Conservation (phyloP, 768 basidiomycete species). For the Termitomyces titanicus region DNA sequence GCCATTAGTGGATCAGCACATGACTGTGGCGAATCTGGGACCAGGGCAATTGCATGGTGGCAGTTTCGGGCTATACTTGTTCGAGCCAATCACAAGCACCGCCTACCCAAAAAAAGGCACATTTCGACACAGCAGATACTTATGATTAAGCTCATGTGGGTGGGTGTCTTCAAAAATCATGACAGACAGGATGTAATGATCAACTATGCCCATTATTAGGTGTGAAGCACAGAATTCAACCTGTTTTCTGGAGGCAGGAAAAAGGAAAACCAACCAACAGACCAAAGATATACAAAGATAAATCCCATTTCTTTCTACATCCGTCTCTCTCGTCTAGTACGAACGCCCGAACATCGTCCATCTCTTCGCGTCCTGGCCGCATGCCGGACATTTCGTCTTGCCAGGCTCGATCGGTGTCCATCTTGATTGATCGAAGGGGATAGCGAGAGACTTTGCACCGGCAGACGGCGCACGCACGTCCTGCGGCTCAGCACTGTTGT, state of each 20-base stretch:
- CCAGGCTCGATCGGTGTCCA: slow-evolving; percentile 80
- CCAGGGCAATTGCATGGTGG: slow-evolving; percentile 10
- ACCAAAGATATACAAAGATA: slow-evolving; percentile 10
- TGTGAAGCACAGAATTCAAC: not conserved
- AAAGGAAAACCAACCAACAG: slow-evolving; percentile 5
- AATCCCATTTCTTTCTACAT: slow-evolving; percentile 6
- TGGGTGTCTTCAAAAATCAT: not conserved
- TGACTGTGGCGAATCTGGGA: slow-evolving; percentile 12
- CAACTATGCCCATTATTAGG: slow-evolving; percentile 10
- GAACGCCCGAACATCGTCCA: slow-evolving; percentile 97
- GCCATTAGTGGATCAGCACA: slow-evolving; percentile 18
- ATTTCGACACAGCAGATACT: not conserved
- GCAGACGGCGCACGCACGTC: slow-evolving; percentile 97
- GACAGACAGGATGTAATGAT: slow-evolving; percentile 9
- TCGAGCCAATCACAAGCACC: slow-evolving; percentile 7
- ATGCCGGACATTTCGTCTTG: slow-evolving; percentile 87
- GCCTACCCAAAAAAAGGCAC: slow-evolving; percentile 2
- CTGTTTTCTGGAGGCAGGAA: not conserved
- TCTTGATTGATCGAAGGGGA: slow-evolving; percentile 89
- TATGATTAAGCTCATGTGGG: not conserved
- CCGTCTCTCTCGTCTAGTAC: slow-evolving; percentile 43
- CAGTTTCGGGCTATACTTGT: slow-evolving; percentile 8
- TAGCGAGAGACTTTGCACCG: slow-evolving; percentile 94
- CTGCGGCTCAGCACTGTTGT: slow-evolving; percentile 69
- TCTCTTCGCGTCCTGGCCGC: slow-evolving; percentile 84